A percentile compares a stretch with the other conserved stretches of the same genome.
These are phyloP conservation scores for Solanum tarijense DNA, from an alignment of 257 asterid genomes.

Conservation along the genomic window DNA sequence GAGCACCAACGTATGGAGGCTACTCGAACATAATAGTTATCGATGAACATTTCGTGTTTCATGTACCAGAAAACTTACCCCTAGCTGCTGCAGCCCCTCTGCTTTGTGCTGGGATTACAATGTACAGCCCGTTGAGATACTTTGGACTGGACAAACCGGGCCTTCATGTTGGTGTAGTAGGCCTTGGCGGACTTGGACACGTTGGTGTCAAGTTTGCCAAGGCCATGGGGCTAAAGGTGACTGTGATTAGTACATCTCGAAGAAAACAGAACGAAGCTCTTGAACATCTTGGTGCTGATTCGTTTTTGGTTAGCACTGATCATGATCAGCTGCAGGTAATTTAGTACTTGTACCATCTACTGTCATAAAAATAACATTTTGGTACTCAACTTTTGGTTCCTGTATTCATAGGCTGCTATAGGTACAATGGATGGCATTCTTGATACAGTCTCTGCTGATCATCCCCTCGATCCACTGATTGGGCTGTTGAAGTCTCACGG, in stretches of 20 bases:
- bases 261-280: neutral
- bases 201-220: constrained; percentile 7
- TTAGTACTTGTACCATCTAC: neutral
- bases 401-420: constrained; percentile 21
- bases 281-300: constrained; percentile 5
- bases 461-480: constrained; percentile 31
- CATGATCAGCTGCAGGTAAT: neutral
- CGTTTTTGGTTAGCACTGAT: constrained; percentile 4
- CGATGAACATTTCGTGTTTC: neutral
- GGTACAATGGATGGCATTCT: constrained; percentile 41
- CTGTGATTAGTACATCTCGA: constrained; percentile 7
- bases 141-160: neutral
- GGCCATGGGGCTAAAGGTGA: constrained; percentile 9
- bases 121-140: constrained; percentile 1
- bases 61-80: neutral
- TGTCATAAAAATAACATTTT: neutral
- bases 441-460: constrained; percentile 42
- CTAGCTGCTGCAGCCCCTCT: constrained; percentile 3
- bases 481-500: constrained; percentile 36
- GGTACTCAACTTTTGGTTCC: neutral
- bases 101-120: constrained; percentile 3
- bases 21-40: constrained; percentile 1
- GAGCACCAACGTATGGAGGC: constrained; percentile 5
- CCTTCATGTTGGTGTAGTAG: neutral
- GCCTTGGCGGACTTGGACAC: constrained; percentile 14